phyloP scores from a whole-genome alignment of 2,329 filamentous ascomycete species.

The Aspergillus ochraceoroseus region DNA sequence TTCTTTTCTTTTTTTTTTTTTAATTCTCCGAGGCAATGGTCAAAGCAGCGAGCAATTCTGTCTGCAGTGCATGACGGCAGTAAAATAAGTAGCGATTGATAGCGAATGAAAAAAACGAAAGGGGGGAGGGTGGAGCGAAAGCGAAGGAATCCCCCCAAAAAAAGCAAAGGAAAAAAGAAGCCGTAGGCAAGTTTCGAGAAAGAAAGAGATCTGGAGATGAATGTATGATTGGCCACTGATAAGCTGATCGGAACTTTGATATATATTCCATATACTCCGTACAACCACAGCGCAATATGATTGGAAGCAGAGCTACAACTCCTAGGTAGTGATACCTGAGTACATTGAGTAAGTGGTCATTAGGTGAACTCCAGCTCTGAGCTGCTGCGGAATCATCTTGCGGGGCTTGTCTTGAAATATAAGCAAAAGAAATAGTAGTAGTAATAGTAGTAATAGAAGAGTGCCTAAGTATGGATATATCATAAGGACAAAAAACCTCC shows the following conservation, averaged over 20 bases:
- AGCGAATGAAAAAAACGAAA: neutral
- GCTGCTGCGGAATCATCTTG: no score
- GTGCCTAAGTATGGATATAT: constrained; percentile 7
- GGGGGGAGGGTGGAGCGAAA: constrained; percentile 1
- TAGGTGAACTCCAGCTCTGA: no score
- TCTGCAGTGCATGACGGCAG: constrained; percentile 22
- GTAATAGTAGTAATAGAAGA: neutral
- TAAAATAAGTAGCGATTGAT: constrained; percentile 2
- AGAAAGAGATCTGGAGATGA: no score
- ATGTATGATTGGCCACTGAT: constrained; percentile 19
- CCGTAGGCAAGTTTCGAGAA: no score
- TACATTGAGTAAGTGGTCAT: no score
- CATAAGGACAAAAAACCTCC: constrained; percentile 30
- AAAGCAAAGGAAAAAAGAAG: no score
- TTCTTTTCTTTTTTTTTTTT: constrained; percentile 12
- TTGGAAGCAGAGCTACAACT: no score
- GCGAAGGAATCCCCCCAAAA: no score
- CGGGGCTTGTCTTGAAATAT: no score
- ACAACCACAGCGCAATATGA: no score
- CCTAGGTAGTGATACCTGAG: no score
- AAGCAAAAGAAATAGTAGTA: no score
- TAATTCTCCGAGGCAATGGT: constrained; percentile 15
- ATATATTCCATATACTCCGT: neutral
- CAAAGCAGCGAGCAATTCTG: constrained; percentile 18
- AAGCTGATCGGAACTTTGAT: constrained; percentile 9